phyloP scores from a whole-genome alignment of 2,329 filamentous ascomycete genomes.

The Arthrobotrys conoides region DNA sequence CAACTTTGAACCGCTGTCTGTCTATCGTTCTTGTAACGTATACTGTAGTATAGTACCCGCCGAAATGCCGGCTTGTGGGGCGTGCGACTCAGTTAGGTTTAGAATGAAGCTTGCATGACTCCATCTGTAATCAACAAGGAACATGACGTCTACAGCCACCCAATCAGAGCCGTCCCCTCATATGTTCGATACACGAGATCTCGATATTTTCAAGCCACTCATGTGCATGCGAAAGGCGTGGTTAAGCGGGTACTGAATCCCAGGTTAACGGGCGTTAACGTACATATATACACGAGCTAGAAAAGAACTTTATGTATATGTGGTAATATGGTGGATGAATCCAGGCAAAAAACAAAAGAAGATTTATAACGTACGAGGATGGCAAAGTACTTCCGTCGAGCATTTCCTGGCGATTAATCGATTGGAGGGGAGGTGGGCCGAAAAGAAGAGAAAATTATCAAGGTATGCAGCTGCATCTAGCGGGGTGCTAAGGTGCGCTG shows the following conservation, averaged over 20 bases:
- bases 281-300: not conserved
- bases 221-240: not conserved
- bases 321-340: not conserved
- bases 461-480: not conserved
- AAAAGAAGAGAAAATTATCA: not conserved
- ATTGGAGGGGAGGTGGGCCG: not conserved
- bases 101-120: not conserved
- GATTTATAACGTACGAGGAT: not conserved
- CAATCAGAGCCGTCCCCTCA: not conserved
- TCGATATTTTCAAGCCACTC: not conserved
- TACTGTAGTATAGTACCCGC: not conserved
- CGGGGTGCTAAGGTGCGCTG: not conserved
- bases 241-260: constrained; percentile 1
- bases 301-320: not conserved
- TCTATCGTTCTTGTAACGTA: not conserved
- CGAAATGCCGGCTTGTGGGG: not conserved
- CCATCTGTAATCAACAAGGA: not conserved
- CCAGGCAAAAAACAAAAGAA: not conserved
- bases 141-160: not conserved
- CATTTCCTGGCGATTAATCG: not conserved
- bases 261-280: not conserved
- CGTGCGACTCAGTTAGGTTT: not conserved
- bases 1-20: not conserved
- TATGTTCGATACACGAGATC: not conserved
- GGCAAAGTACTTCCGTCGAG: constrained; percentile 13